Percentiles rank a stretch among this genome's conserved stretches.
Conservation (phyloP, 106 monocot genomes). For the Allium fistulosum region DNA sequence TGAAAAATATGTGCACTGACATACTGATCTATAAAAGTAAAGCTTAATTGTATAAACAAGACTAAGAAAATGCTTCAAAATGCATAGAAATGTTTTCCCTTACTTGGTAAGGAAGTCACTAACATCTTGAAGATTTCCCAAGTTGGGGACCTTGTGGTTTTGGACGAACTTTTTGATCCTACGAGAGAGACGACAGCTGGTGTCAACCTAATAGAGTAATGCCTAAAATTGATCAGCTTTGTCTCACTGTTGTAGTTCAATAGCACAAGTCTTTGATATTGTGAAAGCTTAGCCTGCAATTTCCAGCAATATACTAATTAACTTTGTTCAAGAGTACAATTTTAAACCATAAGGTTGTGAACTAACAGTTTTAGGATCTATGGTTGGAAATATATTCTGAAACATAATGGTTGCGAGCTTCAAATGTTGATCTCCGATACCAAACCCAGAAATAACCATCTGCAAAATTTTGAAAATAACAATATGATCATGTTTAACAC, state of each 20-base stretch:
- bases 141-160: constrained; percentile 72
- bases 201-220: constrained; percentile 86
- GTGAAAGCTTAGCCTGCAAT: constrained; percentile 69
- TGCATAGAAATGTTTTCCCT: constrained; percentile 1
- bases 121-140: constrained; percentile 80
- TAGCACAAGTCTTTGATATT: constrained; percentile 74
- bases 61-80: no score
- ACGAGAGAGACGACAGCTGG: constrained; percentile 82
- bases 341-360: background rate
- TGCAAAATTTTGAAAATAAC: constrained; percentile 18
- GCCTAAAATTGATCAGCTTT: constrained; percentile 81
- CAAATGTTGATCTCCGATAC: constrained; percentile 62
- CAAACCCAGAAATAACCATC: constrained; percentile 96
- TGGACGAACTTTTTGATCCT: constrained; percentile 90
- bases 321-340: background rate
- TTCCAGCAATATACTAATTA: background rate
- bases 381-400: constrained; percentile 91
- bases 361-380: constrained; percentile 95
- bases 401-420: constrained; percentile 81
- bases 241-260: constrained; percentile 80
- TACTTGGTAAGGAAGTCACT: constrained; percentile 97
- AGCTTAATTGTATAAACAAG: no score
- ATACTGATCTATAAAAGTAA: no score
- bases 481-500: background rate
- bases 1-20: no score